A percentile compares a stretch with the other conserved stretches of the same genome.
These are phyloP conservation scores for Myxozyma melibiosi DNA, from an alignment of 805 yeast genomes.

Conservation along the genomic window DNA sequence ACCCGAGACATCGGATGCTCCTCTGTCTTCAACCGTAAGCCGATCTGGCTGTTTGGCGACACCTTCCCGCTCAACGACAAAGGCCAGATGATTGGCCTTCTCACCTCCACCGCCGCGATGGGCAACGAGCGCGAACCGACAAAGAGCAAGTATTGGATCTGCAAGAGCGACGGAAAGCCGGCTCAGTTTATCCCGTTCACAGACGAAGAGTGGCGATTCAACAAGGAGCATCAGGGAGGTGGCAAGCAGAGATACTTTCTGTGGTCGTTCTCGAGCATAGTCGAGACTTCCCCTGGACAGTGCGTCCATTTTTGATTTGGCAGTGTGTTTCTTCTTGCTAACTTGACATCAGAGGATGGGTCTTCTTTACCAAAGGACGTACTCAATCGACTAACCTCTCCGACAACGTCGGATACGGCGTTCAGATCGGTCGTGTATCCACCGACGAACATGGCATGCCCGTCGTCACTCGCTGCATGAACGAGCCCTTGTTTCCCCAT, in stretches of 20 bases:
- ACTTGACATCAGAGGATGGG: conserved; percentile 21
- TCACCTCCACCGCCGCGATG: conserved; percentile 28
- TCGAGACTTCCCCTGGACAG: conserved; percentile 28
- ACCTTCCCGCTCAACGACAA: conserved; percentile 27
- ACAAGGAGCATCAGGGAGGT: conserved; percentile 19
- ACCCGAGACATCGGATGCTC: conserved; percentile 33
- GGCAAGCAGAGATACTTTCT: conserved; percentile 25
- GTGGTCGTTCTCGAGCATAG: conserved; percentile 30
- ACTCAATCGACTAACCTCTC: conserved; percentile 15
- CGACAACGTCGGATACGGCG: conserved; percentile 24
- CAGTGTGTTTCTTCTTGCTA: neutral
- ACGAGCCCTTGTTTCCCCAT: conserved; percentile 19
- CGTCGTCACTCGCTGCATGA: conserved; percentile 24
- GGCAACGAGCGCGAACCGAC: conserved; percentile 26
- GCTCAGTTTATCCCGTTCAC: conserved; percentile 32
- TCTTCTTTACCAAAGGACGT: conserved; percentile 31
- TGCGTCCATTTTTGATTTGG: neutral
- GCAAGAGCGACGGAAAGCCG: conserved; percentile 25
- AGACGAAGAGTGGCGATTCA: conserved; percentile 23
- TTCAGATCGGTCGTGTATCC: conserved; percentile 22
- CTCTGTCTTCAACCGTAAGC: conserved; percentile 14
- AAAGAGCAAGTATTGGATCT: conserved; percentile 24
- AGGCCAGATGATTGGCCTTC: conserved; percentile 31
- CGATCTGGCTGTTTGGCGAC: conserved; percentile 31
- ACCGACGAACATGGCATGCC: conserved; percentile 18